These are phyloP conservation scores for Saccharum officinarum DNA, from an alignment of 176 grass and related monocot genomes.

Conservation along the genomic window DNA sequence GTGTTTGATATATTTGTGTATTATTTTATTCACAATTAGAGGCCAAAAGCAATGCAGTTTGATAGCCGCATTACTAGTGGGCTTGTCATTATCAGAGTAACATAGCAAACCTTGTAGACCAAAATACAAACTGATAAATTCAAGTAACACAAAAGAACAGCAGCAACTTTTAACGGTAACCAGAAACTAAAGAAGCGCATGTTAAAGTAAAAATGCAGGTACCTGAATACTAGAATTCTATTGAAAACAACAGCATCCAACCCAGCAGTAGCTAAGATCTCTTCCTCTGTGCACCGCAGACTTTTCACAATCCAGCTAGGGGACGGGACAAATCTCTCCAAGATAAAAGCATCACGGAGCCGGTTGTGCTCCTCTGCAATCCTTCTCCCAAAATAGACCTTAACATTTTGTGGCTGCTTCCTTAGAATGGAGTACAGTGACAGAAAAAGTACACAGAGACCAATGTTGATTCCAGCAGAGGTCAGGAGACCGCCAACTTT, in stretches of 20 bases:
- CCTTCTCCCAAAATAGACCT: constrained; percentile 88
- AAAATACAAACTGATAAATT: constrained; percentile 6
- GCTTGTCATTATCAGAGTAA: not conserved
- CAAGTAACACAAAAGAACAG: not conserved
- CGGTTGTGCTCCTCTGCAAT: constrained; percentile 63
- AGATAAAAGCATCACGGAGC: constrained; percentile 59
- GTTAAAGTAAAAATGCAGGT: not conserved
- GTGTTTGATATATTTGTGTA: too few species aligned
- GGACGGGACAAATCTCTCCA: constrained; percentile 88
- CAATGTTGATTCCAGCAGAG: constrained; percentile 94
- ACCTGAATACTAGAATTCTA: constrained; percentile 90
- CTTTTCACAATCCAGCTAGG: constrained; percentile 86
- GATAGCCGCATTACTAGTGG: not conserved
- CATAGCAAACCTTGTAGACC: not conserved
- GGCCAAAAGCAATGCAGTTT: constrained; percentile 1
- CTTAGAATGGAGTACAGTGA: constrained; percentile 85
- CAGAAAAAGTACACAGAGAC: constrained; percentile 64
- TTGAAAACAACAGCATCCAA: constrained; percentile 94
- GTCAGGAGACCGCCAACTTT: constrained; percentile 77
- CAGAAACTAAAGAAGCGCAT: not conserved
- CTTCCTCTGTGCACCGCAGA: constrained; percentile 79
- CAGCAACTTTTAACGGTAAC: constrained; percentile 4
- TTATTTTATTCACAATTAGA: not conserved
- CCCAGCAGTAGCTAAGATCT: constrained; percentile 67
- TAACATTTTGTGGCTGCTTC: constrained; percentile 84